These are phyloP conservation scores for Pilatotrama ljubarskyi DNA, from an alignment of 768 basidiomycete genomes.

Conservation along the genomic window DNA sequence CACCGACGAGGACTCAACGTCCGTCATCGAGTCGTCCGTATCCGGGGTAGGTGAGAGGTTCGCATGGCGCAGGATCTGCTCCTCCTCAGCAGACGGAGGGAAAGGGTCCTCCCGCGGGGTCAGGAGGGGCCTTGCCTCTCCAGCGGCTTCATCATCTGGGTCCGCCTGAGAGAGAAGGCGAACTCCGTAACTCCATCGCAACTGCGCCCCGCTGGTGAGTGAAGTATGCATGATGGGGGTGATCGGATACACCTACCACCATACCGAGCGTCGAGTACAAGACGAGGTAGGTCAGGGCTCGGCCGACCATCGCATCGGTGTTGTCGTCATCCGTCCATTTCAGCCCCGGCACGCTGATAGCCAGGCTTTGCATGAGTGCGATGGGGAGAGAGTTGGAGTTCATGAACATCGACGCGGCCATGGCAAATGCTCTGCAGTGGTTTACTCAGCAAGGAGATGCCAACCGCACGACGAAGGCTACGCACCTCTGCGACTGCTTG, in stretches of 20 bases:
- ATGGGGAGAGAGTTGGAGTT: constrained; percentile 95
- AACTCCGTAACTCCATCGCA: constrained; percentile 96
- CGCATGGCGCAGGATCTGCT: constrained; percentile 20
- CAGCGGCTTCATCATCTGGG: constrained; percentile 30
- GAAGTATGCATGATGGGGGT: background rate
- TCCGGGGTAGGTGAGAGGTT: constrained; percentile 6
- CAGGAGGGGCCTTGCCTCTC: constrained; percentile 41
- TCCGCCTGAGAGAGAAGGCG: constrained; percentile 76
- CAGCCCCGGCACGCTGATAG: constrained; percentile 76
- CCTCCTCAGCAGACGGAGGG: constrained; percentile 26
- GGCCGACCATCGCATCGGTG: constrained; percentile 85
- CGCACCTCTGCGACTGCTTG: constrained; percentile 73
- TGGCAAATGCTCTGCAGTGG: constrained; percentile 69
- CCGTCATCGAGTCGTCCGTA: background rate
- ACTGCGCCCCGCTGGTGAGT: constrained; percentile 38
- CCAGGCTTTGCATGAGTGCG: constrained; percentile 90
- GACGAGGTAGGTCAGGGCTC: constrained; percentile 87
- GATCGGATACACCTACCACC: constrained; percentile 59
- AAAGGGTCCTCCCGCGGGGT: constrained; percentile 30
- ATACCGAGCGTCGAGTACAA: constrained; percentile 94
- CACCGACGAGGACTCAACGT: no score
- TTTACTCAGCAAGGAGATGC: background rate
- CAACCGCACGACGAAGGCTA: no score
- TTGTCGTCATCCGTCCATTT: constrained; percentile 83
- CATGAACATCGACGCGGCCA: constrained; percentile 87